A percentile compares a stretch with the other conserved stretches of the same genome.
Evolutionary conservation across 352 stramenopile genomes (phyloP).

Genomic region (Phytophthora vignae): DNA sequence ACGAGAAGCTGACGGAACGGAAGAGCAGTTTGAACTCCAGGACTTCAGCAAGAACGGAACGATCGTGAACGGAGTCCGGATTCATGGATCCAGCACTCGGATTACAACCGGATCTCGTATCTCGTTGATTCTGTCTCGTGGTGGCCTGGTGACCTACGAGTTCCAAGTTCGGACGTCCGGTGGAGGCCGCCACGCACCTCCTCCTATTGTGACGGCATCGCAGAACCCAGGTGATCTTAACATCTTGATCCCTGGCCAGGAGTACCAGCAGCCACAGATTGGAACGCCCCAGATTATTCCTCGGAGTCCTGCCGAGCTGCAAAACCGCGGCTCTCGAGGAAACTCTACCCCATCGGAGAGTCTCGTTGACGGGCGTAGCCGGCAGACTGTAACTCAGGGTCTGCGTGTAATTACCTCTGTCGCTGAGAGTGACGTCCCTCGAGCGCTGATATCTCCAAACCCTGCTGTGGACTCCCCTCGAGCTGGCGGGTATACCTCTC

Average conservation of each 20-base stretch:
- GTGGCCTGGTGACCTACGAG: slow-evolving; percentile 87
- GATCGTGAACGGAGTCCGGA: slow-evolving; percentile 88
- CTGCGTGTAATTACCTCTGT: slow-evolving; percentile 87
- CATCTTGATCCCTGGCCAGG: slow-evolving; percentile 62
- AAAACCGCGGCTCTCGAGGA: slow-evolving; percentile 73
- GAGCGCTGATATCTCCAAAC: slow-evolving; percentile 86
- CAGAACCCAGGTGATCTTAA: slow-evolving; percentile 56
- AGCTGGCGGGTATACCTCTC: slow-evolving; percentile 77
- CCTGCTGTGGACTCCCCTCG: slow-evolving; percentile 86
- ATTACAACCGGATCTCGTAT: slow-evolving; percentile 80
- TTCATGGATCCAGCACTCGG: slow-evolving; percentile 81
- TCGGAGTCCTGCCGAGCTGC: slow-evolving; percentile 80
- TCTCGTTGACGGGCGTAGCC: slow-evolving; percentile 37
- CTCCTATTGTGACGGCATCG: slow-evolving; percentile 58
- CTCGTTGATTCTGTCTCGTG: slow-evolving; percentile 86
- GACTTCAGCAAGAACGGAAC: slow-evolving; percentile 92
- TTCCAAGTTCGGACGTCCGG: slow-evolving; percentile 68
- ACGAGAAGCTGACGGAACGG: slow-evolving; percentile 51
- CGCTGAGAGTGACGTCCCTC: slow-evolving; percentile 79
- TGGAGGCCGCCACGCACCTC: slow-evolving; percentile 38
- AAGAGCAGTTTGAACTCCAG: slow-evolving; percentile 85
- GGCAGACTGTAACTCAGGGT: slow-evolving; percentile 62
- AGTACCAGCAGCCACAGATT: slow-evolving; percentile 74
- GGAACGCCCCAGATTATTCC: slow-evolving; percentile 44
- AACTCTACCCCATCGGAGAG: slow-evolving; percentile 28